Base-by-base conservation (phyloP, 345 rosid genomes). In the Gossypium rotundifolium region DNA sequence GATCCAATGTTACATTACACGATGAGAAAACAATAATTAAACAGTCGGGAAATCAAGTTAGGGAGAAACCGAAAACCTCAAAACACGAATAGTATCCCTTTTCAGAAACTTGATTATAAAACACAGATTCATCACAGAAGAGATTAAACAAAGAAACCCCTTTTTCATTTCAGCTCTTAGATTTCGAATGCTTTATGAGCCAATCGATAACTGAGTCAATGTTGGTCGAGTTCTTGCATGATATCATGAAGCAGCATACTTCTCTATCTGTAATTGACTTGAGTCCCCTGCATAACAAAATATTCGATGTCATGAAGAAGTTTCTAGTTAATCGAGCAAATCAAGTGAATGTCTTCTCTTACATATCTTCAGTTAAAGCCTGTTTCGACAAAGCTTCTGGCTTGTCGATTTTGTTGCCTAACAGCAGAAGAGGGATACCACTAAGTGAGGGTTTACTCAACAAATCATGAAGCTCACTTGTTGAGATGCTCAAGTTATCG, bases 231-330 rank as follows among this genome's bases (percentile, higher is more conserved):
- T 93, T 88, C 88, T 90, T 93, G 96, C 98, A 91, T 6, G 98
- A 93, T 77, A 93, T 93, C 96, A 75, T 93, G 97, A 83, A 88
- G 84, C 94, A 91, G 80, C 98, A 93, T 17, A 93, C 98, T 81
- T 93, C 97, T 82, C 98, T 85, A 73, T 88, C 96, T 1, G 91
- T 78, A 13, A 93, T 87, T 0, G 89, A 85, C 71, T 84, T 81
- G 52, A 93, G 93, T 38, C 81, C 93, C 91, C 93, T 89, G 82
- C 65, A 79, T 68, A 4, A 33, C 40, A 33, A 33, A 33, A 33
- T 5, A 33, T 33, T 33, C 40, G 1, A 33, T 33, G 40, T 52
- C 12, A 38, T 42, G 17, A 51, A 17, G 59, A 0, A n/a, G 23
- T 65, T 68, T 59, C 69, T 8, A 62, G 16, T 52, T 44, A 57